Evolutionary conservation across 2,329 filamentous ascomycete species (phyloP).

Genomic region (Ophiosphaerella herpotricha): DNA sequence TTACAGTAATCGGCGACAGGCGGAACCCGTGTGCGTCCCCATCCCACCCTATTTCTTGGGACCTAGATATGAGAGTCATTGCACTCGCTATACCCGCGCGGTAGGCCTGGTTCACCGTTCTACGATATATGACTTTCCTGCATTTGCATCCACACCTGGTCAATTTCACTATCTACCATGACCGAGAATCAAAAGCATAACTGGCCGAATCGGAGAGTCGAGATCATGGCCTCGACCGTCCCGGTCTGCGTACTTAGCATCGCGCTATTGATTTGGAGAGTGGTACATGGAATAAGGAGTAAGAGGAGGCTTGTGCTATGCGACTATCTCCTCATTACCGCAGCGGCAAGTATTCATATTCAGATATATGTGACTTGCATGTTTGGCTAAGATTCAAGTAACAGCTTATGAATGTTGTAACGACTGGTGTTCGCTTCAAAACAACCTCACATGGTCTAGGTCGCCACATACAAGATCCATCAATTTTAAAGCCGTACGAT

Average conservation of each 20-base stretch:
- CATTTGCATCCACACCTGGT: neutral
- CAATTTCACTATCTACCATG: neutral
- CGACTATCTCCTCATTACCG: slow-evolving; percentile 27
- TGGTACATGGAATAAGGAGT: slow-evolving; percentile 20
- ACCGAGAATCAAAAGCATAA: neutral
- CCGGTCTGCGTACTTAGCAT: slow-evolving; percentile 22
- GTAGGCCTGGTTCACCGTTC: neutral
- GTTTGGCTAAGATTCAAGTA: neutral
- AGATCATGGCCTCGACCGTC: slow-evolving; percentile 20
- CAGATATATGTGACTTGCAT: too few relatives aligned
- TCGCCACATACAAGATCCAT: slow-evolving; percentile 29
- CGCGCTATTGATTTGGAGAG: slow-evolving; percentile 23
- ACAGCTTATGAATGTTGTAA: slow-evolving; percentile 22
- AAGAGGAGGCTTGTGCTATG: slow-evolving; percentile 28
- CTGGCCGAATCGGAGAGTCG: slow-evolving; percentile 20
- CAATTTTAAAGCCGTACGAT: neutral
- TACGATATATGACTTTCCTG: too few relatives aligned
- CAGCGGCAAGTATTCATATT: slow-evolving; percentile 16
- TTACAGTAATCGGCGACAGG: too few relatives aligned
- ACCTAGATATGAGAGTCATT: neutral
- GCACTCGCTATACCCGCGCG: neutral
- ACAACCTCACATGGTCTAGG: slow-evolving; percentile 21
- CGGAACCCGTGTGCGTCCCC: too few relatives aligned
- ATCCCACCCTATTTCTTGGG: too few relatives aligned
- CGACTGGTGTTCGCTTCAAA: slow-evolving; percentile 19